A percentile compares a stretch with the other conserved stretches of the same genome.
phyloP scores from a whole-genome alignment of 1,284 basidiomycete genomes.

The Cryptococcus jaspeensis region DNA sequence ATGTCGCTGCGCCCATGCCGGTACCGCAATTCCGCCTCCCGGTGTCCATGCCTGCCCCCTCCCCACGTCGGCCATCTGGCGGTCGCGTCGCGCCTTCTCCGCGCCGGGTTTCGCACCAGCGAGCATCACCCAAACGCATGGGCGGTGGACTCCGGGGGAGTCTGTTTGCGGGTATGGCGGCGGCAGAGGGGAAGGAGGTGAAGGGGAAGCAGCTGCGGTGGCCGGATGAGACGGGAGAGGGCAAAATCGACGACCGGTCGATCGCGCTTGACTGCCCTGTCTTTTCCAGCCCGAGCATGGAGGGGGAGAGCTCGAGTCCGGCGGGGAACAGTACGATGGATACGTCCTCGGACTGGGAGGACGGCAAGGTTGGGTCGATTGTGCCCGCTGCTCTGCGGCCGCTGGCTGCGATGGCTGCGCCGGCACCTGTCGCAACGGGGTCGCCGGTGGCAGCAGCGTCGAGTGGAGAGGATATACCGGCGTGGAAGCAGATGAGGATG shows the following conservation, averaged over 20 bases:
- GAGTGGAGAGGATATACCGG: constrained; percentile 10
- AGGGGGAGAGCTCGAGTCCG: neutral
- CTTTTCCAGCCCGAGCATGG: constrained; percentile 14
- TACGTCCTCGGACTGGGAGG: constrained; percentile 10
- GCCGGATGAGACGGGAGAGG: constrained; percentile 19
- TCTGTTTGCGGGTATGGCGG: constrained; percentile 3
- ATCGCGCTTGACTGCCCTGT: constrained; percentile 19
- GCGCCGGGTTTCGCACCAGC: constrained; percentile 2
- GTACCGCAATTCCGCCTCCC: constrained; percentile 6
- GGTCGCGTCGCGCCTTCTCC: constrained; percentile 1
- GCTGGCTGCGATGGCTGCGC: neutral
- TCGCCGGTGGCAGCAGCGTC: neutral
- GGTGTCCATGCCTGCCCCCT: constrained; percentile 15
- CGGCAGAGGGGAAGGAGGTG: neutral
- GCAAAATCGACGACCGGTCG: constrained; percentile 19
- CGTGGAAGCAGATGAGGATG: constrained; percentile 21
- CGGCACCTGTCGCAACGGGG: neutral
- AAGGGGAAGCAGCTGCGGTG: constrained; percentile 9
- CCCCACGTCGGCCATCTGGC: constrained; percentile 12
- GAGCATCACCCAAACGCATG: constrained; percentile 13
- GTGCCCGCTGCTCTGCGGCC: constrained; percentile 13
- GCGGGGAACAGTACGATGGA: neutral
- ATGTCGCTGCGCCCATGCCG: constrained; percentile 3
- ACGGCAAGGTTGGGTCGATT: constrained; percentile 3
- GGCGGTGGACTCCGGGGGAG: constrained; percentile 3